phyloP scores from a whole-genome alignment of 2,329 filamentous ascomycete species.

The Alternaria incomplexa region DNA sequence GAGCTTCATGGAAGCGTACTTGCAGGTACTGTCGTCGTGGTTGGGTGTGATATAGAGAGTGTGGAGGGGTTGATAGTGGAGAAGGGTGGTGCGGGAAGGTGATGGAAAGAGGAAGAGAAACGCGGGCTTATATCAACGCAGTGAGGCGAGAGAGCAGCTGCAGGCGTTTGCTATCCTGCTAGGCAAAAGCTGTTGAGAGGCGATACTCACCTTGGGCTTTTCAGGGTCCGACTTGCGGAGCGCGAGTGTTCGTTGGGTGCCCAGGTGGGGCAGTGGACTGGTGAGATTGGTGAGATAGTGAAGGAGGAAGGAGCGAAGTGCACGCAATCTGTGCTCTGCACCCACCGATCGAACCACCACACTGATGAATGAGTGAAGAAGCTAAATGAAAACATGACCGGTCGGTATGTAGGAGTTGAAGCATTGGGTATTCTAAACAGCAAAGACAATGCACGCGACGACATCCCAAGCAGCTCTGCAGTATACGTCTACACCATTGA shows the following conservation, averaged over 20 bases:
- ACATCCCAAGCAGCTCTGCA: background rate
- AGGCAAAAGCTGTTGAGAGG: background rate
- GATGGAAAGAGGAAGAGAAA: background rate
- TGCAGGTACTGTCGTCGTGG: background rate
- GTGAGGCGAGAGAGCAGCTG: background rate
- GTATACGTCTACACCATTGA: background rate
- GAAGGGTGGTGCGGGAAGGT: background rate
- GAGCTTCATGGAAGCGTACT: constrained; percentile 10
- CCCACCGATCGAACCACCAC: background rate
- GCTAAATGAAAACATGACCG: background rate
- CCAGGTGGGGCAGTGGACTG: background rate
- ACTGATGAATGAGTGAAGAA: background rate
- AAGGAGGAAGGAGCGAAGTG: background rate
- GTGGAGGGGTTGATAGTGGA: background rate
- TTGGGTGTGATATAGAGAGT: background rate
- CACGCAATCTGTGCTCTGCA: background rate
- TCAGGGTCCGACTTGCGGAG: background rate
- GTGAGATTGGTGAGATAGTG: background rate
- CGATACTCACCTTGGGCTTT: background rate
- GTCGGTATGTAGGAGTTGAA: background rate
- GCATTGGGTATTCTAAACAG: background rate
- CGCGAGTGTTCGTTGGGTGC: background rate
- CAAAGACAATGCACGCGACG: background rate
- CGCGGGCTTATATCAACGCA: background rate
- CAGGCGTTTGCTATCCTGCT: background rate